Evolutionary conservation across 257 asterid genomes (phyloP), one percentile per base, ranked within the genome.

Genomic region (Leptodermis oblonga): DNA sequence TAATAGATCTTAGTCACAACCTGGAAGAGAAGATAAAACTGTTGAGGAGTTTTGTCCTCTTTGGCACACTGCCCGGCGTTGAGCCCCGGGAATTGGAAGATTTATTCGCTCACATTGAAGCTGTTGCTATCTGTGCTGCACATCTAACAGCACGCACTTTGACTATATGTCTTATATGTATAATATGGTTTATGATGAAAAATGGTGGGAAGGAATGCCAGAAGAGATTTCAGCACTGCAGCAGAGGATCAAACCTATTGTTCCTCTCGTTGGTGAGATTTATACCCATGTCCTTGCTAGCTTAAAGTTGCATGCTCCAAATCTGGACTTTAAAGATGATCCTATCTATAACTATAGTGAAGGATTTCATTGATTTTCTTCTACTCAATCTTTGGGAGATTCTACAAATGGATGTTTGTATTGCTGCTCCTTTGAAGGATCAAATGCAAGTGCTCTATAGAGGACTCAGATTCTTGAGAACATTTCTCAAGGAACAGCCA

Each of bases 331-430:
- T 0, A 25, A 55, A 2, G 42, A 56, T 6, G 1, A 59, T 42
- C 10, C 42, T 17, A 9, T 14, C 42, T 17, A 9, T 14, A 59
- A 34, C 17, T n/a, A 13, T 41, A 2, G 0, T 42, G 46, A 52
- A 9, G 66, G 73, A 56, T 14, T 56, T 69, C 20, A 20, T 42
- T 22, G 73, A 69, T 69, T 69, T 63, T 26, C 56, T 69, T 13
- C 45, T 28, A 3, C 9, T 22, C 31, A 9, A 5, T 26, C 11
- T 54, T 28, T 25, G 73, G 58, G 67, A 69, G 17, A 9, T 42
- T 2, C 23, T 25, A 7, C 31, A 22, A 7, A 11, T 17, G 11
- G 25, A 42, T 41, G 49, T 15, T 25, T 41, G 31, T 69, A 12
- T 4, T 26, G 15, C 14, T 5, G 56, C 14, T 41, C 41, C 67